Base-by-base conservation (phyloP, 2,329 filamentous ascomycete species). In the Xylaria sp. region DNA sequence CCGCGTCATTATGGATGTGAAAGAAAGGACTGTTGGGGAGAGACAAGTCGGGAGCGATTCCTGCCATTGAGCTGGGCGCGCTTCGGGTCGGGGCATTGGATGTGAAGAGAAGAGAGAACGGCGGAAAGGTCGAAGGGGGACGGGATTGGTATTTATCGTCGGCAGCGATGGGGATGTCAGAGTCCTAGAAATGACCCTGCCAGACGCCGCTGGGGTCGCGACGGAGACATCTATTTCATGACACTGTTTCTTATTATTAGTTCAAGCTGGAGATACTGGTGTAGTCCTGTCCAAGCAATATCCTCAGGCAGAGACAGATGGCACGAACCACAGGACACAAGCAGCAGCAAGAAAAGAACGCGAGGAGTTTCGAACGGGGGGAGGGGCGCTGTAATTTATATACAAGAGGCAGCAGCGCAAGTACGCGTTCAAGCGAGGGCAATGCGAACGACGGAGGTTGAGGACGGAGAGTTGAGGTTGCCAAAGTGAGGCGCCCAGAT, bases 1-100 rank as follows among this genome's bases (percentile, higher is more conserved):
- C 63, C 60, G 72, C 73, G 71, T 84, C 81, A 64, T 73, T 78
- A 65, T 82, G 81, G 47, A 84, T 81, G 61, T 83, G 77, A 72
- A 84, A 84, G 57, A 79, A 77, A 53, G 77, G 75, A 58, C 69
- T 70, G 62, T 72, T 71, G 62, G 74, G 68, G 34, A 74, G 70
- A 56, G 74, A 69, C 57, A 74, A 67, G 50, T 81, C 76, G 69
- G 79, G 78, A 45, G 76, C 73, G 72, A 75, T 71, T 64, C 76
- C 74, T 68, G 79, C 81, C 80, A 85, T 84, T 77, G 77, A 69
- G 68, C 66, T 63, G 63, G 65, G 62, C 50, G 74, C 57, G 69
- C 68, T 68, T 66, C 46, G 63, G 52, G 62, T 56, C 59, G 58
- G 60, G 56, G 61, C 69, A 71, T 71, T 64, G 67, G 63, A 62